phyloP scores from a whole-genome alignment of 202 grass and related monocot genomes.

The Schoenoplectus triqueter region DNA sequence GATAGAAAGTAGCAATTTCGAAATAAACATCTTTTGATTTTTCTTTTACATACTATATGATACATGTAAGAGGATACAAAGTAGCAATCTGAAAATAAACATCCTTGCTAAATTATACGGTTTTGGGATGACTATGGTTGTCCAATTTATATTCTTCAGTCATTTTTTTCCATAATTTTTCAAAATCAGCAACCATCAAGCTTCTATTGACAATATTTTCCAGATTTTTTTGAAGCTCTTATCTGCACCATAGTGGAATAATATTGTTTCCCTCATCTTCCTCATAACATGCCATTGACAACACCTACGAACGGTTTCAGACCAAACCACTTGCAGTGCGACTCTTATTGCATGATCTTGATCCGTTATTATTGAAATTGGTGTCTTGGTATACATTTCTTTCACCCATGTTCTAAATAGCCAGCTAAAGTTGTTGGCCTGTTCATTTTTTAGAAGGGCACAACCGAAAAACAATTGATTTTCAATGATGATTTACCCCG shows the following conservation, averaged over 20 bases:
- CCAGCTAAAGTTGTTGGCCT: neutral
- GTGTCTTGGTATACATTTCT: neutral
- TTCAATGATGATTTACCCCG: constrained; percentile 5
- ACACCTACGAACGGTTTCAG: neutral
- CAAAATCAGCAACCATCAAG: neutral
- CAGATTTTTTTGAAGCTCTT: neutral
- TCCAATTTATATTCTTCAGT: neutral
- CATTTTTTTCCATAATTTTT: neutral
- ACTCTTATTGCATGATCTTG: neutral
- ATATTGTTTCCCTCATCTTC: neutral
- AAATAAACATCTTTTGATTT: too few relatives aligned
- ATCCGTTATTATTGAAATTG: neutral
- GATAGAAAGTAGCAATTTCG: too few relatives aligned
- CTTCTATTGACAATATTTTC: neutral
- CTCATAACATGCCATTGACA: neutral
- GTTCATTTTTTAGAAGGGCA: constrained; percentile 3
- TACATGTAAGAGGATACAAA: too few relatives aligned
- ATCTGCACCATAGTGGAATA: neutral
- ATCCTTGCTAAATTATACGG: too few relatives aligned
- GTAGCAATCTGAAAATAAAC: too few relatives aligned
- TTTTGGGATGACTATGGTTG: too few relatives aligned
- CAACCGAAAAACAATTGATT: neutral
- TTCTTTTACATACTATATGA: too few relatives aligned
- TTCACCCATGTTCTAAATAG: neutral
- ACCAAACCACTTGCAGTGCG: neutral